Evolutionary conservation across 2,329 filamentous ascomycete species (phyloP), one percentile per base, ranked within the genome.

Genomic region (Ascochyta rabiei): DNA sequence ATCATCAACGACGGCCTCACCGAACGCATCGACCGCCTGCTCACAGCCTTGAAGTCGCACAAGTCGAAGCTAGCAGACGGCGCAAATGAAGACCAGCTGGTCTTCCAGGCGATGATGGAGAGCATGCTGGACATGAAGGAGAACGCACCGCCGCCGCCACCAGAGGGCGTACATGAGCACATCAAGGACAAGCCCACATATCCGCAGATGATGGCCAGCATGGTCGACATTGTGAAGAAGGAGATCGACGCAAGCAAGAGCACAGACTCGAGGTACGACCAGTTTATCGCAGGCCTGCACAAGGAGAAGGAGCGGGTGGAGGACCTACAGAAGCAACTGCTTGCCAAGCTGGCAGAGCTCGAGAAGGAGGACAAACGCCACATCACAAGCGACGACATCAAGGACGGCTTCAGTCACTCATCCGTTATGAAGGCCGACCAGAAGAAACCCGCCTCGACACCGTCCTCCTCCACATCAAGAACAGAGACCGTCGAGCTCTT

Each of bases 151-250:
- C 90, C 91, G 3, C 87, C 89, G 8, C 82, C 89, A 21, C 93
- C 93, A 1, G 88, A 87, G 62, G 92, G 90, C 41, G 89, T 97
- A 24, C 89, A 96, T 70, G 82, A 83, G 37, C 82, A 91, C 49
- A 86, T 89, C 64, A 85, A 89, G 73, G 86, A 87, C 69, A 86
- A 90, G 66, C 91, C 90, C 0, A 89, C 88, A 13, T 99, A 96
- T 72, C 95, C 91, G 34, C 91, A 96, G 80, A 99, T 99, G 95
- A 93, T 99, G 89, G 90, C 90, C n/a, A 86, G 88, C n/a, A 77
- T 99, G 67, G 84, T 98, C 18, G 95, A 99, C 69, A 90, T 96
- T 76, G 92, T 98, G 37, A 97, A 96, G 76, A 86, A 90, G 62
- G 86, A 89, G 45, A 81, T 96, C 31, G 90, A 93, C 51, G 89